Conservation (phyloP, 139 green algal genomes). For the Chlorella sp. region DNA sequence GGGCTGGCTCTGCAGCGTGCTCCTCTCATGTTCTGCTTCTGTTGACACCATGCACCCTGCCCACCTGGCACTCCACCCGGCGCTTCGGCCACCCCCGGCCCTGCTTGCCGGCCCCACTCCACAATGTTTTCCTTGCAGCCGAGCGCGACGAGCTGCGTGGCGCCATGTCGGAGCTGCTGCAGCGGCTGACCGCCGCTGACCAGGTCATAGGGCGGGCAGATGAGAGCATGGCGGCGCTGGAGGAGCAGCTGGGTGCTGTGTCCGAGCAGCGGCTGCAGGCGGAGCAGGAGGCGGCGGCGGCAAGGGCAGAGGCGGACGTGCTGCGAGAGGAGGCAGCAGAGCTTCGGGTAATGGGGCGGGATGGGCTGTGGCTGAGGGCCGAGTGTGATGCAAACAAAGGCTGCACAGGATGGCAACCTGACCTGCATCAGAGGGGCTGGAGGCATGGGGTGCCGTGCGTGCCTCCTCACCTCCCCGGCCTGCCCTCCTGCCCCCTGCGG, state of each 20-base stretch:
- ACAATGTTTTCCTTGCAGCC: background rate
- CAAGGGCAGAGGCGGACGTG: background rate
- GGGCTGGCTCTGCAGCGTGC: too few species aligned
- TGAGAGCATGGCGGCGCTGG: background rate
- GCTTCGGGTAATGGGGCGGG: background rate
- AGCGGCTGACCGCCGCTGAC: constrained; percentile 2
- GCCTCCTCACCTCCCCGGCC: background rate
- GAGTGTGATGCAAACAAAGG: background rate
- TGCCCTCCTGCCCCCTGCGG: background rate
- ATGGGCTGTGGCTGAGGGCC: background rate
- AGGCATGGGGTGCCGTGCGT: background rate
- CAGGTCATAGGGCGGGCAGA: constrained; percentile 20
- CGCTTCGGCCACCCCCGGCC: too few species aligned
- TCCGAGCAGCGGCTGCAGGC: background rate
- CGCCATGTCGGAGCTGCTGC: constrained; percentile 19
- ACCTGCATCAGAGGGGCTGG: background rate
- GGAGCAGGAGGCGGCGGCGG: background rate
- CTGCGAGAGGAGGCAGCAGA: constrained; percentile 12
- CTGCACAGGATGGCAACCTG: background rate
- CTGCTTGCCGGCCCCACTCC: background rate
- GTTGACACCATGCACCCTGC: too few species aligned
- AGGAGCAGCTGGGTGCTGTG: background rate
- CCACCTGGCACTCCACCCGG: too few species aligned
- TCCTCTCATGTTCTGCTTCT: too few species aligned
- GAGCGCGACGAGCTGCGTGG: constrained; percentile 31